Percentiles rank a stretch among this genome's conserved stretches.
These are phyloP conservation scores for Camellia japonica DNA, from an alignment of 148 eudicot species.

Conservation along the genomic window DNA sequence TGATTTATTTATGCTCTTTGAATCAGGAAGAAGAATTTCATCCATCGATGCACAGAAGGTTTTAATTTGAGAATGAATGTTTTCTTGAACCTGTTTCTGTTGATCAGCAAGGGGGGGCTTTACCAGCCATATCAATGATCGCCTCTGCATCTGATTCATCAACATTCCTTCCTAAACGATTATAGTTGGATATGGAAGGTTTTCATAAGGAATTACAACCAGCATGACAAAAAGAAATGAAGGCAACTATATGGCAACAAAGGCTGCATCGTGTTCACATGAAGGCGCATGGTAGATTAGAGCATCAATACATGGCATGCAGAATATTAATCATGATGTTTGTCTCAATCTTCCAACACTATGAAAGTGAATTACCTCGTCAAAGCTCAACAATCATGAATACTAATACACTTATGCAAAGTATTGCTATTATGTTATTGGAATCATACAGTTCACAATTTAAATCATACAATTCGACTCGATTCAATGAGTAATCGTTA, in stretches of 20 bases:
- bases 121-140: slow-evolving; percentile 76
- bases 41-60: slow-evolving; percentile 46
- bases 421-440: no score
- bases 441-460: no score
- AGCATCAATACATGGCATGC: background rate
- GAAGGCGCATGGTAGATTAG: background rate
- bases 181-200: slow-evolving; percentile 51
- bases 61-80: slow-evolving; percentile 66
- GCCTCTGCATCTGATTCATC: slow-evolving; percentile 82
- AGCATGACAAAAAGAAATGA: background rate
- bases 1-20: slow-evolving; percentile 23
- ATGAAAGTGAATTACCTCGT: background rate
- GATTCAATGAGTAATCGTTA: no score
- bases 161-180: slow-evolving; percentile 75
- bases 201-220: slow-evolving; percentile 14
- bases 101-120: slow-evolving; percentile 80
- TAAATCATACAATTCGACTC: no score
- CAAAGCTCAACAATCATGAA: background rate
- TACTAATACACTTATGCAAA: no score
- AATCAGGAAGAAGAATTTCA: slow-evolving; percentile 65
- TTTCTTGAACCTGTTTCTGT: slow-evolving; percentile 83
- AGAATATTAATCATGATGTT: background rate
- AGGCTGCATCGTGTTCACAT: background rate
- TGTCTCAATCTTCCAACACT: background rate
- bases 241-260: background rate